Base-by-base conservation (phyloP, 2,329 filamentous ascomycete species). In the Penicillium sp. region DNA sequence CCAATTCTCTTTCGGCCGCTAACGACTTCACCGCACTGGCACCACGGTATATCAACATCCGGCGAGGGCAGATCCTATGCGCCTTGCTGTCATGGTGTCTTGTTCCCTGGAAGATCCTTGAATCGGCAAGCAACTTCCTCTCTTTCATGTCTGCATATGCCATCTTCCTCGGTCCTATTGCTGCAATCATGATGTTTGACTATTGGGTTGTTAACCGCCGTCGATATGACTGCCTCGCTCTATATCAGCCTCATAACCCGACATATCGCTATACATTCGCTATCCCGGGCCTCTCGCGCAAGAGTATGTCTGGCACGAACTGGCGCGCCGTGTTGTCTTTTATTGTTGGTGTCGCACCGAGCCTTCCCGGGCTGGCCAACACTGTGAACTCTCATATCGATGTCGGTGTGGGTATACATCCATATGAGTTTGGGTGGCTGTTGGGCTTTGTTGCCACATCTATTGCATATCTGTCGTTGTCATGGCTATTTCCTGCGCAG, bases 381-480 rank as follows among this genome's bases (percentile, higher is more conserved):
- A 61, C 57, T 57, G 71, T 77, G 31, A 73, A 72, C 49, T 39
- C 55, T 0, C 48, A 51, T 10, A 58, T 72, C 31, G 39, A 61
- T 12, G 64, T 71, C 1, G 74, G 74, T 0, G 67, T 68, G 0
- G 82, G 82, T 0, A 67, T 72, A 0, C 75, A 78, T 54, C 68
- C 83, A 4, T 85, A 84, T 60, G 74, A 77, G 24, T 82, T 85
- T 60, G 81, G 82, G n/a, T 85, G 82, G 77, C 61, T 85, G 17
- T 73, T 83, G 43, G 82, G 82, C 0, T 84, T 85, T 54, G 68
- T 75, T 9, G 70, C 65, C 0, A 80, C 78, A 7, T 75, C 77
- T 19, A 43, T 80, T 3, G 71, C 84, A 0, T 85, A 85, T 65
- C 67, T 77, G 9, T 58, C 53, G 0, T 57, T 84, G 19, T 77